Conservation (phyloP, 495 filamentous ascomycete species). For the Neurospora sp. region DNA sequence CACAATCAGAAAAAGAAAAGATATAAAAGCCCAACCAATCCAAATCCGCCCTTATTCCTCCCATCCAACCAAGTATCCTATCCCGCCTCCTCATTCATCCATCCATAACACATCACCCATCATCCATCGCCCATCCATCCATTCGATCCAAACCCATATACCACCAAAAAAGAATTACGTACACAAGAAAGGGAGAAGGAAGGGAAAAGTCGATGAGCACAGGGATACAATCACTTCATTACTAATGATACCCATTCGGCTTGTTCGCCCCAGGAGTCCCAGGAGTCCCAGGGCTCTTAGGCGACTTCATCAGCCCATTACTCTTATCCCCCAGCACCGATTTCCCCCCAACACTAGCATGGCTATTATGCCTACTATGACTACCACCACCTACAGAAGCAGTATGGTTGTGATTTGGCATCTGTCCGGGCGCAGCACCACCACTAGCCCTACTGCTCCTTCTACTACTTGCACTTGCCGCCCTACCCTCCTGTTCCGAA, state of each 20-base stretch:
- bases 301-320: slow-evolving; percentile 23
- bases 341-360: background rate
- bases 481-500: slow-evolving; percentile 8
- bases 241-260: slow-evolving; percentile 9
- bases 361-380: background rate
- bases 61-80: background rate
- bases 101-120: background rate
- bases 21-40: background rate
- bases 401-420: background rate
- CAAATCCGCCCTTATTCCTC: background rate
- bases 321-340: slow-evolving; percentile 16
- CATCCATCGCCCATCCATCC: background rate
- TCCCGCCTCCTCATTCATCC: background rate
- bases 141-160: background rate
- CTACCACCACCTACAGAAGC: background rate
- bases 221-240: background rate
- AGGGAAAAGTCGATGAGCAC: background rate
- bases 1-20: slow-evolving; percentile 4
- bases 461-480: slow-evolving; percentile 1
- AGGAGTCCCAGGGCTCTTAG: slow-evolving; percentile 8
- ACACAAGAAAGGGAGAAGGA: background rate
- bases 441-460: background rate
- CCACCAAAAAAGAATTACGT: background rate
- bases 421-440: background rate
- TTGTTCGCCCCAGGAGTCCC: background rate